phyloP scores from a whole-genome alignment of 805 yeast genomes.

The Debaryomyces maramus region DNA sequence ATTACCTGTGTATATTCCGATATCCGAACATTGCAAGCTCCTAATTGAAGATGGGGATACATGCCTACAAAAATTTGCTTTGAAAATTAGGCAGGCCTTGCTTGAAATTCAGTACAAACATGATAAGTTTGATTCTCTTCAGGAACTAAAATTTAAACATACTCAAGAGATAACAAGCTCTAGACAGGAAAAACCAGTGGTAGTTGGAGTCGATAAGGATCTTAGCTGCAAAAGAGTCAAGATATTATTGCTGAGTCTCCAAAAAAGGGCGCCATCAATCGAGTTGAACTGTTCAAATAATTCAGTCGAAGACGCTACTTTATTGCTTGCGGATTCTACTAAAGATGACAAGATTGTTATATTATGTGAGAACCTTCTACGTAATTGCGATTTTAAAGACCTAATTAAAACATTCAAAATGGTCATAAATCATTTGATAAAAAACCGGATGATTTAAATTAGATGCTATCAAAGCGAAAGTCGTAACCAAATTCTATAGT shows the following conservation, averaged over 20 bases:
- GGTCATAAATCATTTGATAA: conserved; percentile 8
- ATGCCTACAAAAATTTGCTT: conserved; percentile 16
- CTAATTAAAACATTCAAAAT: conserved; percentile 16
- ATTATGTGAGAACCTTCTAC: conserved; percentile 15
- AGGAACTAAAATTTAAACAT: conserved; percentile 10
- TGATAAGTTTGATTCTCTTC: conserved; percentile 24
- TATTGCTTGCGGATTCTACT: conserved; percentile 1
- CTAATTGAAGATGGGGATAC: conserved; percentile 20
- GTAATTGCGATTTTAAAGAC: conserved; percentile 14
- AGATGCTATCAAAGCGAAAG: too few species aligned
- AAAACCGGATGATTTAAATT: conserved; percentile 4
- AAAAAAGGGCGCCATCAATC: conserved; percentile 10
- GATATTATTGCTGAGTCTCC: conserved; percentile 6
- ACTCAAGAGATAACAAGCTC: conserved; percentile 5
- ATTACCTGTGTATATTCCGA: conserved; percentile 32
- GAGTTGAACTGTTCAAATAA: conserved; percentile 22
- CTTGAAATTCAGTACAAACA: conserved; percentile 30
- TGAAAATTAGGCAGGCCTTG: conserved; percentile 21
- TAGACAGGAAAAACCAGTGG: conserved; percentile 6
- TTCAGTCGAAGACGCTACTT: conserved; percentile 14
- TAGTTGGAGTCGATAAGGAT: conserved; percentile 22
- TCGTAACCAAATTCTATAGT: too few species aligned
- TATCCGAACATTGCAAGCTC: conserved; percentile 15
- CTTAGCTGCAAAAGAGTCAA: conserved; percentile 24
- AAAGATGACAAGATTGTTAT: conserved; percentile 5